Evolutionary conservation across 2,329 filamentous ascomycete genomes (phyloP).

Genomic region (Arthrobotrys musiformis): DNA sequence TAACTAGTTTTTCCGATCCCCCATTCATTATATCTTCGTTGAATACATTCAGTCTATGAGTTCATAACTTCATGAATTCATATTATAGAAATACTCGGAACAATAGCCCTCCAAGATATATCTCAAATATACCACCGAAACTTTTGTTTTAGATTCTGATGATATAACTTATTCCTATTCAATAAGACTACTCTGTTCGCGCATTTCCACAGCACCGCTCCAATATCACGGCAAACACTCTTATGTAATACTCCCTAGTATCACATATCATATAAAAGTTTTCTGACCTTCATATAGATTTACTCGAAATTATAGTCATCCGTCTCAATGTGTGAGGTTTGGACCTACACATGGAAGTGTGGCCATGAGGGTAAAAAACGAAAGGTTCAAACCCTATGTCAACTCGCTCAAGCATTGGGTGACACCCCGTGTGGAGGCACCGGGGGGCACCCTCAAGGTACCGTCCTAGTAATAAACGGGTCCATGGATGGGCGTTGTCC

Average conservation of each 20-base stretch:
- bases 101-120: not conserved
- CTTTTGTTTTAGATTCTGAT: too few species aligned
- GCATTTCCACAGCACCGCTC: too few species aligned
- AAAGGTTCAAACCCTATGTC: not conserved
- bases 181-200: too few species aligned
- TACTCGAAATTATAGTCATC: not conserved
- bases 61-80: too few species aligned
- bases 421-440: not conserved
- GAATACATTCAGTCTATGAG: not conserved
- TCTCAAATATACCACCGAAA: too few species aligned
- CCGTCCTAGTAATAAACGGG: not conserved
- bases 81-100: too few species aligned
- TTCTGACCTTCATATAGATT: not conserved
- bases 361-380: not conserved
- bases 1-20: not conserved
- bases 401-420: not conserved
- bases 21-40: not conserved
- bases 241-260: too few species aligned
- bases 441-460: not conserved
- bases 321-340: constrained; percentile 5
- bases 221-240: too few species aligned
- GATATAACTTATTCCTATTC: too few species aligned
- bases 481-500: constrained; percentile 5
- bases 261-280: too few species aligned
- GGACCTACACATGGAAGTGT: constrained; percentile 11